These are phyloP conservation scores for Syzygium syzygioides DNA, from an alignment of 441 rosid species.

Conservation along the genomic window DNA sequence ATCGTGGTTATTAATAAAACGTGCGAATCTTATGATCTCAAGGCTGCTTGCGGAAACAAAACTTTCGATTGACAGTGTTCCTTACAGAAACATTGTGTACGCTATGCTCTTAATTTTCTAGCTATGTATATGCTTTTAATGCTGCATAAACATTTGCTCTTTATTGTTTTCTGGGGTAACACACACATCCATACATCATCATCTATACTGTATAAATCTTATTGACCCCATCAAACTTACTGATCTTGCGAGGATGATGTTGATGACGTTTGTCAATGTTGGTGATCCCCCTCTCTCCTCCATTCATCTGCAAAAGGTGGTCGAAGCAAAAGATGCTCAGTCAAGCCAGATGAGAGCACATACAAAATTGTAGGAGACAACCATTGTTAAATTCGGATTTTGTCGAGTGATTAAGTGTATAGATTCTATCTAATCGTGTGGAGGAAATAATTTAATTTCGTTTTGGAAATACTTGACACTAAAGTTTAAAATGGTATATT, in stretches of 20 bases:
- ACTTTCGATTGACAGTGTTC: not conserved
- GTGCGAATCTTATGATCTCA: not conserved
- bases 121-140: not conserved
- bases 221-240: slow-evolving; percentile 6
- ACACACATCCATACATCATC: not conserved
- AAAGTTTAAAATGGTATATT: not conserved
- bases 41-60: not conserved
- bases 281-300: not conserved
- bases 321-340: not conserved
- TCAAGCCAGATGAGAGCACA: not conserved
- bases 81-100: not conserved
- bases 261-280: slow-evolving; percentile 13
- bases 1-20: not conserved
- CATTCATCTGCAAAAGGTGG: slow-evolving; percentile 16
- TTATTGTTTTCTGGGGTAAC: not conserved
- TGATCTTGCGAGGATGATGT: slow-evolving; percentile 22
- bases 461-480: not conserved
- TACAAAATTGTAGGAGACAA: not conserved
- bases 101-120: not conserved
- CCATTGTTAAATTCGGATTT: not conserved
- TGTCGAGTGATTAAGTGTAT: not conserved
- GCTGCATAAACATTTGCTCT: not conserved
- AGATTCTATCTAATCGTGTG: not conserved
- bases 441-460: not conserved
- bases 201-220: not conserved